Evolutionary conservation across 1,284 basidiomycete species (phyloP), one percentile per base, ranked within the genome.

Genomic region (Puccinia horiana): DNA sequence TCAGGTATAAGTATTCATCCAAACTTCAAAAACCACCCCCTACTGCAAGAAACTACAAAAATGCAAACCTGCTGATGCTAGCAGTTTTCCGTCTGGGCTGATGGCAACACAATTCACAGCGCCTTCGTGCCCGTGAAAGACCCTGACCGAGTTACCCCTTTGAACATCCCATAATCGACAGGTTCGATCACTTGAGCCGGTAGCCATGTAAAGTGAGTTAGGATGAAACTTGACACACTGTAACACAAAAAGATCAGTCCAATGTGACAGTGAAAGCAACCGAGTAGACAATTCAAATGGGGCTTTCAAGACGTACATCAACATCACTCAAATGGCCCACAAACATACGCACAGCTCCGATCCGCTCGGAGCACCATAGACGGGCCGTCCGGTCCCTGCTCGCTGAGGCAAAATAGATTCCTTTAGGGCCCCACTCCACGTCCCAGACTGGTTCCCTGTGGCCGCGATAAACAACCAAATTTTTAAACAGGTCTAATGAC

Each of bases 381-480:
- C 96, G 90, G 0, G 97, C 97, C 1, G 97, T 98, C 83, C 94
- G 90, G 88, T 99, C 97, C 74, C 96, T 89, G 86, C 94, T 96
- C 6, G 91, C 95, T 16, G 94, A 96, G 0, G 96, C 96, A 87
- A 99, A 99, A 88, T 99, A 98, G n/a, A 96, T 92, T 6, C 97
- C 96, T 88, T 94, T 91, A 9, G 96, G 96, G 84, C 94, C 95
- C 97, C 97, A 99, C 86, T 98, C 92, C 12, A 97, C 94, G 85
- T 98, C 96, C 97, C 97, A 99, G 0, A 99, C 92, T 0, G 97
- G 96, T 87, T 97, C 96, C 86, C 96, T 93, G 86, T 99, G 97
- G 0, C 97, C 97, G 29, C 95, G 91, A 87, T 96, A 99, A 8
- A 93, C 94, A 5, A 96, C 95, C 11, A 99, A 89, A 84, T 97